Evolutionary conservation across 225 moss, liverwort and hornwort genomes (phyloP), one percentile per base, ranked within the genome.

Genomic region (Pseudoscleropodium purum): DNA sequence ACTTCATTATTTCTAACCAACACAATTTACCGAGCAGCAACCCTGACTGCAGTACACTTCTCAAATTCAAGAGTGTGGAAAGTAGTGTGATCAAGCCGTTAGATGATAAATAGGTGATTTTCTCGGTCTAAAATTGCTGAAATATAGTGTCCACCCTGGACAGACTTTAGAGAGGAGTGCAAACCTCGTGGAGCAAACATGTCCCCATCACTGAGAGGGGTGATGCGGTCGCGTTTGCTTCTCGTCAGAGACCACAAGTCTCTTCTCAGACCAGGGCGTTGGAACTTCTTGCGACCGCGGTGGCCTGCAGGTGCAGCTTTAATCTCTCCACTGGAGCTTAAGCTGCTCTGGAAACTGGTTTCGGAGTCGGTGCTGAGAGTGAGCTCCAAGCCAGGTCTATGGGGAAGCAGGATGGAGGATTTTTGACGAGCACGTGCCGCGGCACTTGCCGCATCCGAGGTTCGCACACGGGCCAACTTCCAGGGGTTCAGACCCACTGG

Each of bases 401-500:
- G 56, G 61, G 94, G 95, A 37, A 87, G 94, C 39, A 98, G 88
- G 69, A 95, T 97, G 2, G 96, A 93, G 5, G 98, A 98, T 62
- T 93, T 96, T 36, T 96, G 95, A 20, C 96, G 95, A 52, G 97
- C 98, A 8, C 97, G 94, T 17, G 93, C 89, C n/a, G 94, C 96
- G 14, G 98, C 98, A 88, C 92, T 94, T 13, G 95, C 89, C 41
- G 97, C 98, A 64, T 98, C 96, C 87, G 92, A 93, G 7, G 85
- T 89, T 81, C 94, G 96, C 30, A 98, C 91, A 27, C 96, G 94
- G 13, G 98, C 98, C 64, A 98, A 87, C 82, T 96, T 98, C 98
- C 98, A 98, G 24, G 98, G 94, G 54, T 95, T 98, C 54, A 98
- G 91, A 25, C 98, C 97, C 61, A 98, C 95, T 41, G 93, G 81